Percentiles rank a stretch among this genome's conserved stretches.
These are phyloP conservation scores for Solanum rostratum DNA, from an alignment of 257 asterid species.

Conservation along the genomic window DNA sequence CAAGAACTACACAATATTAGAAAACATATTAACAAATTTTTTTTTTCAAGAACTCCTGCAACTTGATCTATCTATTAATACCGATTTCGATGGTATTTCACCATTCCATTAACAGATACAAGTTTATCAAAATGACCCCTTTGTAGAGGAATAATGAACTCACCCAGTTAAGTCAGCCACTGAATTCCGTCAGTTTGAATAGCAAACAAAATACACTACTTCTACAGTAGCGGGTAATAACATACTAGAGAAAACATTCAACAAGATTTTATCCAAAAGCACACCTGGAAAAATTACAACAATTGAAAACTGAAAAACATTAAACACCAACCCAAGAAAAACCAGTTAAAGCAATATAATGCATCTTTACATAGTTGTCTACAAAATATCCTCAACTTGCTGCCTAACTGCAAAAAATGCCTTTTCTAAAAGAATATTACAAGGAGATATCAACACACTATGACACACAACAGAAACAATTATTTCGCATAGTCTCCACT, in stretches of 20 bases:
- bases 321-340: background rate
- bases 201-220: background rate
- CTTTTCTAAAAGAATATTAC: conserved; percentile 70
- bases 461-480: conserved; percentile 24
- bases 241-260: background rate
- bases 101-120: background rate
- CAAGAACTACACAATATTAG: background rate
- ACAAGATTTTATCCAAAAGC: background rate
- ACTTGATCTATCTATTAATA: background rate
- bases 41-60: background rate
- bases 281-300: background rate
- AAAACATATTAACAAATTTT: background rate
- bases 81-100: background rate
- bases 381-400: conserved; percentile 32
- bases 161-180: background rate
- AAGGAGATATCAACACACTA: conserved; percentile 56
- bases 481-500: conserved; percentile 14
- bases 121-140: background rate
- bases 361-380: conserved; percentile 2
- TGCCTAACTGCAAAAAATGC: conserved; percentile 68
- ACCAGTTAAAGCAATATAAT: background rate
- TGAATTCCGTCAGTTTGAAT: background rate
- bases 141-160: background rate
- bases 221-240: background rate
- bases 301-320: background rate